Percentiles rank a stretch among this genome's conserved stretches.
These are phyloP conservation scores for Grosmannia serpens DNA, from an alignment of 2,329 filamentous ascomycete genomes.

Conservation along the genomic window DNA sequence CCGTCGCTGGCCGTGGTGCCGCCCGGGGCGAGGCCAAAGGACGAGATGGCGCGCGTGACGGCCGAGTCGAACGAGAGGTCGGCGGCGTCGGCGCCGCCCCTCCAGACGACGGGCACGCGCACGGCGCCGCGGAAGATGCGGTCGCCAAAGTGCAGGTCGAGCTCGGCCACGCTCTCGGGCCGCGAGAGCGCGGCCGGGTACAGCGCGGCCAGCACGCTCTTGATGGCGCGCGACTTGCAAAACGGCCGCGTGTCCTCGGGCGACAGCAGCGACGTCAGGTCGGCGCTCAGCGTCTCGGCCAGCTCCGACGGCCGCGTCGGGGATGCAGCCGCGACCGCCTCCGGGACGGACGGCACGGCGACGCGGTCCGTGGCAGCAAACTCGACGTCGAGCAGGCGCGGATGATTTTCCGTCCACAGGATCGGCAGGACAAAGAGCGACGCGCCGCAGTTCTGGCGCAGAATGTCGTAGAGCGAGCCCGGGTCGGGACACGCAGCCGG, in stretches of 20 bases:
- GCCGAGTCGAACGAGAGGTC: conserved; percentile 23
- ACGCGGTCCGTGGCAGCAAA: conserved; percentile 22
- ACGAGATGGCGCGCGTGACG: conserved; percentile 22
- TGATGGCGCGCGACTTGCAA: conserved; percentile 28
- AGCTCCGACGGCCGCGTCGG: conserved; percentile 24
- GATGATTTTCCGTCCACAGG: conserved; percentile 43
- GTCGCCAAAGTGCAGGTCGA: conserved; percentile 38
- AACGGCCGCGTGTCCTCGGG: conserved; percentile 21
- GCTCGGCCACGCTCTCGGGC: conserved; percentile 24
- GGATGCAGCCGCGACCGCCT: conserved; percentile 24
- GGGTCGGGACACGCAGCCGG: conserved; percentile 23
- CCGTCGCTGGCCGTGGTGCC: conserved; percentile 12
- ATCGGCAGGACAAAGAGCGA: conserved; percentile 41
- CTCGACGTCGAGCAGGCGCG: conserved; percentile 31
- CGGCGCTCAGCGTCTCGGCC: conserved; percentile 29
- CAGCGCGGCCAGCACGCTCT: conserved; percentile 31
- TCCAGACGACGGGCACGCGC: conserved; percentile 40
- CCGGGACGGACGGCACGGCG: conserved; percentile 28
- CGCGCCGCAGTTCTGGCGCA: conserved; percentile 34
- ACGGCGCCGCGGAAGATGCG: conserved; percentile 32
- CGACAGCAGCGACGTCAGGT: conserved; percentile 31
- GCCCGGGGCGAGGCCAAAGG: conserved; percentile 11
- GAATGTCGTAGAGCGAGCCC: conserved; percentile 40
- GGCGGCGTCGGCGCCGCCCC: conserved; percentile 19
- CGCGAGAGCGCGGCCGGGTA: conserved; percentile 24